Evolutionary conservation across 176 grass and related monocot species (phyloP), one percentile per base, ranked within the genome.

Genomic region (Eleusine coracana): DNA sequence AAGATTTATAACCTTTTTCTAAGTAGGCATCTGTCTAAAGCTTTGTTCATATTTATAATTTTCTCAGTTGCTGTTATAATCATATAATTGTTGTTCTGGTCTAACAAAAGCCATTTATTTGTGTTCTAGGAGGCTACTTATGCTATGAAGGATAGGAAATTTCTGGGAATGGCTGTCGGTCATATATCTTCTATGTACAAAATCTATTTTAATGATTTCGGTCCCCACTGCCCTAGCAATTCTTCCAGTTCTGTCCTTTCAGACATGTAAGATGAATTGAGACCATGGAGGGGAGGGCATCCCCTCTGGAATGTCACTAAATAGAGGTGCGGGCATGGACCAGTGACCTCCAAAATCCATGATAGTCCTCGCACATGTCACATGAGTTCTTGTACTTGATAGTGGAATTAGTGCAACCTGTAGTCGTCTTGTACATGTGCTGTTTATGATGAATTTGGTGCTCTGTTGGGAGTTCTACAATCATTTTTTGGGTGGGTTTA

Each of bases 81-180:
- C 75, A 50, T 44, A 23, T 68, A 11, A 23, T 77, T 84, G 16
- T 77, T 70, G 8, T 40, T 78, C 20, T 71, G 38, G 27, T 78
- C 27, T 78, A 63, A 28, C 66, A 20, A 27, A 40, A 51, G 13
- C 18, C n/a, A 78, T 62, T 39, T 67, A 10, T 70, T 70, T 77
- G 65, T 10, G 36, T 25, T 11, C 46, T 78, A 50, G 12, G 0
- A 80, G 54, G 5, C 28, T 71, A 78, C 16, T 58, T 34, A 42
- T 79, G 38, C 29, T 64, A 15, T 73, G 16, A 86, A 54, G 1
- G 7, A 71, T 54, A 66, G 18, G 11, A 65, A 31, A 18, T 13
- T 79, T 64, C 17, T 65, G 15, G 25, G 41, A 78, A 46, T 10
- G 28, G 41, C 27, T 36, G 64, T 29, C 15, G 58, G 34, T 21